Evolutionary conservation across 768 basidiomycete genomes (phyloP).

Genomic region (Pleurotus tuoliensis): DNA sequence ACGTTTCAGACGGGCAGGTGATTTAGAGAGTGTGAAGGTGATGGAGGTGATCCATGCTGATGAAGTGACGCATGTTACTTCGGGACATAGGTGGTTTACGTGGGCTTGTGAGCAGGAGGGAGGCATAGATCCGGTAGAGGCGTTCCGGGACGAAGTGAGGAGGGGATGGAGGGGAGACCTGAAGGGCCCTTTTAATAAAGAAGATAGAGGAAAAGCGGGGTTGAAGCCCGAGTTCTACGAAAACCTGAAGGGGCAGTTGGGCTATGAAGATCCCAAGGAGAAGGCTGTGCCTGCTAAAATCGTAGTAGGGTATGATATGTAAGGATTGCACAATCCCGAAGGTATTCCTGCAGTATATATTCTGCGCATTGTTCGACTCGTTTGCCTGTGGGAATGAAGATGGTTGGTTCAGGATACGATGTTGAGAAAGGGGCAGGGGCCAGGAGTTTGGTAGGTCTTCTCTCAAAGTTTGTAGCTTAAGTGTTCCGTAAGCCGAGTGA

Average conservation of each 20-base stretch:
- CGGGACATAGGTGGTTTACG: slow-evolving; percentile 81
- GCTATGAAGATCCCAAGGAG: slow-evolving; percentile 11
- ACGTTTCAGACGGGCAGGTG: slow-evolving; percentile 63
- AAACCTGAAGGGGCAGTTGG: slow-evolving; percentile 62
- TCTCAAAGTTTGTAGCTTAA: too few relatives aligned
- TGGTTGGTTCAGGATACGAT: too few relatives aligned
- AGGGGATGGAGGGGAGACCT: slow-evolving; percentile 68
- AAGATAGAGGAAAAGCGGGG: slow-evolving; percentile 70
- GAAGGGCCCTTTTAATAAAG: slow-evolving; percentile 80
- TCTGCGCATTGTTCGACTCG: too few relatives aligned
- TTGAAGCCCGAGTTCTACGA: slow-evolving; percentile 71
- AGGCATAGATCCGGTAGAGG: slow-evolving; percentile 49
- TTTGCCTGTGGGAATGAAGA: too few relatives aligned
- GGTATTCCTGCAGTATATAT: too few relatives aligned
- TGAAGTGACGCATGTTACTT: slow-evolving; percentile 79
- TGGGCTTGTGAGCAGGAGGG: slow-evolving; percentile 59
- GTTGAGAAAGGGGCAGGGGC: too few relatives aligned
- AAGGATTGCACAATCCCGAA: too few relatives aligned
- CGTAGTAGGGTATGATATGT: too few relatives aligned
- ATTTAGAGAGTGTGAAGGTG: slow-evolving; percentile 59
- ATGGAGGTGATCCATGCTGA: slow-evolving; percentile 78
- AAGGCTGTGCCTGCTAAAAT: too few relatives aligned
- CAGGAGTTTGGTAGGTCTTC: too few relatives aligned
- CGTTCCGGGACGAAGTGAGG: slow-evolving; percentile 69
- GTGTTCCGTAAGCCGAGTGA: too few relatives aligned